A percentile compares a stretch with the other conserved stretches of the same genome.
phyloP scores from a whole-genome alignment of 176 grass and related monocot species.

The Bothriochloa decipiens region DNA sequence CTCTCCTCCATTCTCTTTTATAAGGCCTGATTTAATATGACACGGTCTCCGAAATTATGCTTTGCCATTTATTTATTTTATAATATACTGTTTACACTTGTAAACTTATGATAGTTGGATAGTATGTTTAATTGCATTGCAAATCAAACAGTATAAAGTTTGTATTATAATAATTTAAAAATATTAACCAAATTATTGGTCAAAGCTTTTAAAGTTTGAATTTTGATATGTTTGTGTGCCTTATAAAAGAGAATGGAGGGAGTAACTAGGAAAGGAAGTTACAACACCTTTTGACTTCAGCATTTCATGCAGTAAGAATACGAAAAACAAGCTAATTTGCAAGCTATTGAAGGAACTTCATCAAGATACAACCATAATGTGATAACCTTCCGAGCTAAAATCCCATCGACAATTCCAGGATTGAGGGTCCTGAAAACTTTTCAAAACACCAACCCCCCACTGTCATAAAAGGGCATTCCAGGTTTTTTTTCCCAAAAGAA shows the following conservation, averaged over 20 bases:
- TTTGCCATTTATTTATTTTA: neutral
- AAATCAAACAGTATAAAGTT: neutral
- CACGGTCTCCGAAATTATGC: neutral
- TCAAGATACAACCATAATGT: slow-evolving; percentile 14
- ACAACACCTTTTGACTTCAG: slow-evolving; percentile 14
- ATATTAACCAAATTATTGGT: neutral
- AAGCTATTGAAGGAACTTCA: slow-evolving; percentile 7
- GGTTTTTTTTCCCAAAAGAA: neutral
- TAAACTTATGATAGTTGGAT: neutral
- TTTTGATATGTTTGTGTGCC: neutral
- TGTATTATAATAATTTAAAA: neutral
- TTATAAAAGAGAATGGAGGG: neutral
- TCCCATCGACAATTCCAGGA: neutral
- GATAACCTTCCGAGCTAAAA: neutral
- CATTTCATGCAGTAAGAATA: neutral
- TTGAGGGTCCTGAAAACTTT: neutral
- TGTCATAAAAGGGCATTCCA: neutral
- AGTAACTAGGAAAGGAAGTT: slow-evolving; percentile 21
- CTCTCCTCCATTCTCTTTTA: neutral
- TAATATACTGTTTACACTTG: neutral
- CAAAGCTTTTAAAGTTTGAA: neutral
- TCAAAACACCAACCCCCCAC: neutral
- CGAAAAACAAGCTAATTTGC: neutral
- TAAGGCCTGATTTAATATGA: neutral
- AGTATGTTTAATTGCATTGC: neutral